These are phyloP conservation scores for Bacidia gigantensis DNA, from an alignment of 495 filamentous ascomycete genomes.

Conservation along the genomic window DNA sequence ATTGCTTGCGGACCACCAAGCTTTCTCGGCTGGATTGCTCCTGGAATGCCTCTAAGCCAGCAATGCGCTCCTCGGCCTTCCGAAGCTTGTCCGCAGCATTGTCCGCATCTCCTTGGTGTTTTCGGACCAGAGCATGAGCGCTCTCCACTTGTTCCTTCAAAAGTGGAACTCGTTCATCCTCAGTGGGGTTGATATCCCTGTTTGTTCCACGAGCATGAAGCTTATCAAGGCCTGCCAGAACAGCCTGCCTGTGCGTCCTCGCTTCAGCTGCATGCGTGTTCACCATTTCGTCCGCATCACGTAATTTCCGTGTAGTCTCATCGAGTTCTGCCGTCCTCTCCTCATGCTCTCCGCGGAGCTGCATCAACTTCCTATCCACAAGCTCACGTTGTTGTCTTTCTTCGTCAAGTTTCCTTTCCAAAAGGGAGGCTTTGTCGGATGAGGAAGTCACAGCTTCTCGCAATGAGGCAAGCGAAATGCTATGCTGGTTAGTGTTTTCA, in stretches of 20 bases:
- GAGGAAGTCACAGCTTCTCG: slow-evolving; percentile 69
- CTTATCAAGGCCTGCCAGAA: slow-evolving; percentile 71
- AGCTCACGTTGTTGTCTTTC: slow-evolving; percentile 63
- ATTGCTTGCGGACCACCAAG: slow-evolving; percentile 72
- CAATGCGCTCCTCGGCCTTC: slow-evolving; percentile 88
- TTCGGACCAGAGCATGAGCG: slow-evolving; percentile 65
- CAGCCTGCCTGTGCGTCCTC: slow-evolving; percentile 65
- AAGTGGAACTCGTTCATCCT: slow-evolving; percentile 60
- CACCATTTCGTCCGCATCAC: slow-evolving; percentile 82
- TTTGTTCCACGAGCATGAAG: slow-evolving; percentile 38
- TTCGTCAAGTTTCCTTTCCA: slow-evolving; percentile 76
- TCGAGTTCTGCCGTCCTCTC: slow-evolving; percentile 70
- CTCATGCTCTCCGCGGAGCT: slow-evolving; percentile 76
- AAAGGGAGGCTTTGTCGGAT: slow-evolving; percentile 51
- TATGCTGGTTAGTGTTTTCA: slow-evolving; percentile 53
- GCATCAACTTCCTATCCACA: slow-evolving; percentile 64
- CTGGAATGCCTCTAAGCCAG: slow-evolving; percentile 89
- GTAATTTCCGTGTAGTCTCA: slow-evolving; percentile 52
- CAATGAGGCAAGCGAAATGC: slow-evolving; percentile 57
- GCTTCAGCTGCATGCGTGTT: slow-evolving; percentile 81
- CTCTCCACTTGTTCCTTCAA: slow-evolving; percentile 68
- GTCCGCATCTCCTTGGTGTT: slow-evolving; percentile 86
- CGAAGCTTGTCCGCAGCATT: slow-evolving; percentile 74
- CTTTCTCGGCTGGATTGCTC: slow-evolving; percentile 91
- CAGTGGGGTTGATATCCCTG: slow-evolving; percentile 35